These are phyloP conservation scores for Paraphaeosphaeria minitans DNA, from an alignment of 2,329 filamentous ascomycete genomes.

Conservation along the genomic window DNA sequence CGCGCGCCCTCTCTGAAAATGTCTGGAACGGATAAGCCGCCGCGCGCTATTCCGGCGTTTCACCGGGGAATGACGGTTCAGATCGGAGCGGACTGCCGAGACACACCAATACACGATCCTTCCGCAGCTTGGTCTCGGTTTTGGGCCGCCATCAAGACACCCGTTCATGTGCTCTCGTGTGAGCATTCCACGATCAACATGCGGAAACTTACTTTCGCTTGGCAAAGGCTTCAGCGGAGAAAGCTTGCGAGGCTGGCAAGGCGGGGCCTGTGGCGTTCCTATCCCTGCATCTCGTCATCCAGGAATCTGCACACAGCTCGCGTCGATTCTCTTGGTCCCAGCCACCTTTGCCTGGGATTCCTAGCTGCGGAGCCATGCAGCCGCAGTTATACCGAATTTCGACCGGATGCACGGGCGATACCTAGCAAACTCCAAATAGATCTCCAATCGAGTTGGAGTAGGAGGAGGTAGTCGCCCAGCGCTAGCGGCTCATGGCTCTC, in stretches of 20 bases:
- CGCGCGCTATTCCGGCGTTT: background rate
- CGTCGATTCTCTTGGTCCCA: background rate
- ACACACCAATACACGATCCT: background rate
- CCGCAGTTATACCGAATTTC: background rate
- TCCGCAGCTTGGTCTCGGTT: background rate
- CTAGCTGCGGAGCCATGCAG: background rate
- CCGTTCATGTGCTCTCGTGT: background rate
- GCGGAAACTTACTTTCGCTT: background rate
- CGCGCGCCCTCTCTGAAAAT: background rate
- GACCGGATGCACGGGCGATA: slow-evolving; percentile 5
- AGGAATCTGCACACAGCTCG: background rate
- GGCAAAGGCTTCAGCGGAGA: background rate
- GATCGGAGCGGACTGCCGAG: background rate
- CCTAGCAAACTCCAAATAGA: background rate
- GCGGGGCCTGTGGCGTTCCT: slow-evolving; percentile 2
- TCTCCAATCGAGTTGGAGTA: slow-evolving; percentile 7
- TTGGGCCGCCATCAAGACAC: background rate
- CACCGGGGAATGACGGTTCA: background rate
- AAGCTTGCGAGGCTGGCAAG: slow-evolving; percentile 5
- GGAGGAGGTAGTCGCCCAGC: background rate
- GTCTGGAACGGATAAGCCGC: background rate
- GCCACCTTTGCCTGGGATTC: background rate
- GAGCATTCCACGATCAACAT: background rate
- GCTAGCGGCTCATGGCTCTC: slow-evolving; percentile 2
- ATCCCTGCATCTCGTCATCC: background rate